Evolutionary conservation across 2,329 filamentous ascomycete genomes (phyloP).

Genomic region (Macroventuria anomochaeta): DNA sequence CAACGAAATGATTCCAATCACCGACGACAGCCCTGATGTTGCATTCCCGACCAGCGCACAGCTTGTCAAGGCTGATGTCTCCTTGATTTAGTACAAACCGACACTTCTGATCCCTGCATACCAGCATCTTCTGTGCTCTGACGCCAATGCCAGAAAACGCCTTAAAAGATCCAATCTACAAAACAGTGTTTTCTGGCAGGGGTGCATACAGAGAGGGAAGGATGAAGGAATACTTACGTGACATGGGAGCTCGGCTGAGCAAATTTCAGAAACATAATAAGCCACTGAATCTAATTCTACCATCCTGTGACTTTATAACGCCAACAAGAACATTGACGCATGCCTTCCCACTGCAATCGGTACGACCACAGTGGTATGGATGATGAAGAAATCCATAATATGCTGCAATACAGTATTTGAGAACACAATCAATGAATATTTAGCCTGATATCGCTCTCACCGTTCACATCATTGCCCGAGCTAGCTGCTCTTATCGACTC

Average conservation of each 20-base stretch:
- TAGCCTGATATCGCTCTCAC: neutral
- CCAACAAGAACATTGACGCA: neutral
- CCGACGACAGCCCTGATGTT: too few species aligned
- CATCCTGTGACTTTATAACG: neutral
- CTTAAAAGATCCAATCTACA: neutral
- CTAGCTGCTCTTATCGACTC: neutral
- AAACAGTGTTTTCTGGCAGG: neutral
- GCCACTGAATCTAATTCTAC: neutral
- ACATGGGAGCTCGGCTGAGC: neutral
- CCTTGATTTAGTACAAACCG: too few species aligned
- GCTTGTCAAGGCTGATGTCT: too few species aligned
- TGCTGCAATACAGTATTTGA: neutral
- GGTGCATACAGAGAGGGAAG: too few species aligned
- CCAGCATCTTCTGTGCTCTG: too few species aligned
- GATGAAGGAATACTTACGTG: too few species aligned
- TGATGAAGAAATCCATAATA: conserved; percentile 2
- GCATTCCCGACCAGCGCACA: too few species aligned
- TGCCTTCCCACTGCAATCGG: neutral
- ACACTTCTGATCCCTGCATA: too few species aligned
- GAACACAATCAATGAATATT: neutral
- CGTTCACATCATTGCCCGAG: neutral
- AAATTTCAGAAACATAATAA: too few species aligned
- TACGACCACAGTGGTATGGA: neutral
- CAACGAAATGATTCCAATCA: too few species aligned
- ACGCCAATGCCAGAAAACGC: neutral